Evolutionary conservation across 257 asterid species (phyloP).

Genomic region (Fraxinus americana): DNA sequence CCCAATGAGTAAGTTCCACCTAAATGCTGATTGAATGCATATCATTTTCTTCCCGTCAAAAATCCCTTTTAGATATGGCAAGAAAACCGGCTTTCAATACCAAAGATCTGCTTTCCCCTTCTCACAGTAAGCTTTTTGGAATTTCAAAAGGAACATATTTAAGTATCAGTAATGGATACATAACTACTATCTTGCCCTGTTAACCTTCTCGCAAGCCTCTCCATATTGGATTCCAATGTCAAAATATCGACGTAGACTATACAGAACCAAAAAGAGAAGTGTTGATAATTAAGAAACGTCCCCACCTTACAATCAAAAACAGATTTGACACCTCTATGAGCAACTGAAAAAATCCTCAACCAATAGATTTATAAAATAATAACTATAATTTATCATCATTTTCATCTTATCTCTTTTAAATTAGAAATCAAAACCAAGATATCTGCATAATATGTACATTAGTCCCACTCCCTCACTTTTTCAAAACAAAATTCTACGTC

Average conservation of each 20-base stretch:
- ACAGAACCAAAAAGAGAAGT: background rate
- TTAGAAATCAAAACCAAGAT: background rate
- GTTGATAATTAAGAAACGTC: background rate
- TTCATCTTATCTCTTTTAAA: background rate
- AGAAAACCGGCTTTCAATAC: background rate
- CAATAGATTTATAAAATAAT: background rate
- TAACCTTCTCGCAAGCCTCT: background rate
- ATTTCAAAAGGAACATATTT: too few species aligned
- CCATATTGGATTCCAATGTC: background rate
- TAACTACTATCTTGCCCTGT: background rate
- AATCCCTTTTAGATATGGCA: background rate
- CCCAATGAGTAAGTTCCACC: background rate
- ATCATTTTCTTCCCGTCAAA: background rate
- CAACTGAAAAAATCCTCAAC: background rate
- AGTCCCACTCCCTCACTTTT: background rate
- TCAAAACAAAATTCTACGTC: background rate
- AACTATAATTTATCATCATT: background rate
- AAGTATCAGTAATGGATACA: too few species aligned
- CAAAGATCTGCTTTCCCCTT: background rate
- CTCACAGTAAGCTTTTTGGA: background rate
- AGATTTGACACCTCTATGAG: background rate
- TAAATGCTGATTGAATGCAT: background rate
- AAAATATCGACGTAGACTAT: background rate
- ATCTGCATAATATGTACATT: background rate
- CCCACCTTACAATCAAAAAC: background rate